Evolutionary conservation across 139 green algal genomes (phyloP).

Genomic region (Micromonas commoda): DNA sequence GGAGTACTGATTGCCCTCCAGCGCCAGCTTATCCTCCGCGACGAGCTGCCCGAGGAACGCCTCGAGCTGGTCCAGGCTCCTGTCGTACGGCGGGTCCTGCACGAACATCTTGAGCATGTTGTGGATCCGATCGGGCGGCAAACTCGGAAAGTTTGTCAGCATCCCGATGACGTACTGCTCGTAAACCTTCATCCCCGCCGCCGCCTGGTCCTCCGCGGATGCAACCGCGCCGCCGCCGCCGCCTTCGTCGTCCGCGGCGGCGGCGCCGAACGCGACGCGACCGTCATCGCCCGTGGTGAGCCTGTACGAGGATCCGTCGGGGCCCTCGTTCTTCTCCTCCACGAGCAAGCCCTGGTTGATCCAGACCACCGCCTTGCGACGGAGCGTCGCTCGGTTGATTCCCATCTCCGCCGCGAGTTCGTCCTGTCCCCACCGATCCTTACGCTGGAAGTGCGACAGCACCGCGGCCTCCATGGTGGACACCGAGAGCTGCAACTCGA

Average conservation of each 20-base stretch:
- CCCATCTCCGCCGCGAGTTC: slow-evolving; percentile 55
- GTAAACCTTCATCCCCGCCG: slow-evolving; percentile 39
- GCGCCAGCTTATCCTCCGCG: slow-evolving; percentile 54
- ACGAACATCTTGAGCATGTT: slow-evolving; percentile 96
- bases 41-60: slow-evolving; percentile 60
- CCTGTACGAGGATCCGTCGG: neutral
- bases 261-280: slow-evolving; percentile 9
- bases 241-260: slow-evolving; percentile 25
- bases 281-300: neutral
- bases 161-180: slow-evolving; percentile 78
- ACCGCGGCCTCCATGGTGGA: slow-evolving; percentile 68
- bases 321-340: slow-evolving; percentile 37
- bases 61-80: slow-evolving; percentile 57
- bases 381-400: slow-evolving; percentile 47
- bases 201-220: slow-evolving; percentile 35
- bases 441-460: slow-evolving; percentile 64
- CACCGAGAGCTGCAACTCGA: slow-evolving; percentile 52
- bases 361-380: slow-evolving; percentile 70
- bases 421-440: slow-evolving; percentile 27
- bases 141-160: slow-evolving; percentile 75
- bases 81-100: slow-evolving; percentile 74
- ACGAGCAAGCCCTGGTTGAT: slow-evolving; percentile 71
- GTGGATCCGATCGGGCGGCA: slow-evolving; percentile 82
- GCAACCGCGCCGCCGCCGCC: neutral
- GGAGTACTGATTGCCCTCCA: slow-evolving; percentile 45